Base-by-base conservation (phyloP, 495 filamentous ascomycete species). In the Penicillium nucicola region DNA sequence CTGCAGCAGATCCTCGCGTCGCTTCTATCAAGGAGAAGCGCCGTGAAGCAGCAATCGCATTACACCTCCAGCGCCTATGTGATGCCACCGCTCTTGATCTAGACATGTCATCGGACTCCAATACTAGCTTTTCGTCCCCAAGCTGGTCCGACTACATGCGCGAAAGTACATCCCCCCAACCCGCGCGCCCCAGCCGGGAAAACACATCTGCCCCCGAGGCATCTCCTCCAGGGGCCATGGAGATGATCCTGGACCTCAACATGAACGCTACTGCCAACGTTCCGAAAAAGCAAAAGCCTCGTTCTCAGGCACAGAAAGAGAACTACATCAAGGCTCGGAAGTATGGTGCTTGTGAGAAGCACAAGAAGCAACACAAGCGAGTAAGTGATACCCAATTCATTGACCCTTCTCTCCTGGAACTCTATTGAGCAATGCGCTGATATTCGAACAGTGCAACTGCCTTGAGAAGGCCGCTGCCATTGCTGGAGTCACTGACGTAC, bases 321-420 rank as follows among this genome's bases (percentile, higher is more conserved):
- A 75, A 70, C 56, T 77, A 77, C 48, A 75, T 74, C 61, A 77
- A 77, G 48, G 71, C 63, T 49, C 65, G 73, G 2, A 75, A 73
- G 32, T 65, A 74, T 36, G 73, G 73, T 5, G 73, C 71, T 31
- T 77, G 73, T 40, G 67, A 74, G 48, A 77, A 77, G 52, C 73
- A 77, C 54, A 66, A 69, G 53, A 77, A 75, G 48, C 73, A 75
- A 52, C 73, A 77, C 34, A 77, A 77, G 52, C 58, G 72, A 45
- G 73, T 77, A 63, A 65, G 70, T 45, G 17, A 32, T 18, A 12
- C 7, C 2, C 10, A 2, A n/a, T 36, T 22, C 15, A 52, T 42
- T 42, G 9, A 35, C 19, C 15, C 2, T 20, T 30, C 22, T 40
- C 11, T 44, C n/a, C 14, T 35, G 11, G n/a, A 45, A 6, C 35